Percentiles rank a stretch among this genome's conserved stretches.
Conservation (phyloP, 2,329 filamentous ascomycete species). For the Aspergillus brasiliensis region DNA sequence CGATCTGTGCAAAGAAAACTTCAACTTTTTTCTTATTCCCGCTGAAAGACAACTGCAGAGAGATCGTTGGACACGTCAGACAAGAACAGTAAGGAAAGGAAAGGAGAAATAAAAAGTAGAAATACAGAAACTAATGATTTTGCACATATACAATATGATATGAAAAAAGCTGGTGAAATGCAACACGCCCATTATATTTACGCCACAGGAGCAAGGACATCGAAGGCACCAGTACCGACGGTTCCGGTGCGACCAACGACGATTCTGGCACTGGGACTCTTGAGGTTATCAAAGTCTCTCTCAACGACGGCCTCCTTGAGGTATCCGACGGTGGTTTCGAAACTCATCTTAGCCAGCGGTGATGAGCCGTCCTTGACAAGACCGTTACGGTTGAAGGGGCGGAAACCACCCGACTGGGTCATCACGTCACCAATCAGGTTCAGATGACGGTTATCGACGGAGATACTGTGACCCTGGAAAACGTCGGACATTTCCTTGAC, state of each 20-base stretch:
- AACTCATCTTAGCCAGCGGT: slow-evolving; percentile 98
- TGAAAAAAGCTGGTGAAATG: slow-evolving; percentile 10
- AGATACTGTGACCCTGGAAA: slow-evolving; percentile 88
- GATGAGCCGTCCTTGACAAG: slow-evolving; percentile 76
- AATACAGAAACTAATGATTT: slow-evolving; percentile 1
- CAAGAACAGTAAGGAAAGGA: slow-evolving; percentile 9
- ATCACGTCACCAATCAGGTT: slow-evolving; percentile 97
- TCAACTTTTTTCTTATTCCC: slow-evolving; percentile 37
- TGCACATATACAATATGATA: not conserved
- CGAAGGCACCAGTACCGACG: slow-evolving; percentile 88
- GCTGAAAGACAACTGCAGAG: slow-evolving; percentile 40
- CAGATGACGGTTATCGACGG: slow-evolving; percentile 86
- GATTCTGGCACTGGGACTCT: slow-evolving; percentile 81
- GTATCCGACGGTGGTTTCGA: slow-evolving; percentile 95
- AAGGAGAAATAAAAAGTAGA: not conserved
- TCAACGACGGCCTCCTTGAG: slow-evolving; percentile 89
- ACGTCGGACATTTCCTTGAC: slow-evolving; percentile 82
- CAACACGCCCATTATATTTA: slow-evolving; percentile 26
- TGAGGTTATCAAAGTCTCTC: slow-evolving; percentile 85
- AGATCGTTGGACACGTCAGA: slow-evolving; percentile 40
- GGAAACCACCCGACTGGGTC: slow-evolving; percentile 90
- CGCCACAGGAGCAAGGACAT: slow-evolving; percentile 67
- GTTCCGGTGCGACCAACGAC: slow-evolving; percentile 81
- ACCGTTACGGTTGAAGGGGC: slow-evolving; percentile 89
- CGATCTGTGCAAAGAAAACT: slow-evolving; percentile 34